These are phyloP conservation scores for Arabis hirsuta DNA, from an alignment of 345 rosid species.

Conservation along the genomic window DNA sequence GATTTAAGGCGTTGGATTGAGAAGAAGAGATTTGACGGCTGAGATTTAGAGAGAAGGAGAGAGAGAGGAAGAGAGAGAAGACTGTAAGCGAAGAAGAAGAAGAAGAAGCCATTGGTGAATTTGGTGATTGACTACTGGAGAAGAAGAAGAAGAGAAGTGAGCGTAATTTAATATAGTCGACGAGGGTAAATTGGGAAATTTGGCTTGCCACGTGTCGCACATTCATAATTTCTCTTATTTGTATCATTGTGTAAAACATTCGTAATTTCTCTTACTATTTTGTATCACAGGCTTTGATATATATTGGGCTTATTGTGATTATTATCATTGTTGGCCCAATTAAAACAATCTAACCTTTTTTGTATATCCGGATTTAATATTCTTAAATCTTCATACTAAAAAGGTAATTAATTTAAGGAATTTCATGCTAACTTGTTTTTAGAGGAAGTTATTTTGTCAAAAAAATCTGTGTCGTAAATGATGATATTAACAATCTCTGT, in stretches of 20 bases:
- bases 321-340: not conserved
- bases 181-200: slow-evolving; percentile 19
- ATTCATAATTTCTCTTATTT: not conserved
- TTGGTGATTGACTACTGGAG: not conserved
- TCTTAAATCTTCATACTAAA: too few species aligned
- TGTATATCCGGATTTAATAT: too few species aligned
- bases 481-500: too few species aligned
- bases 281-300: not conserved
- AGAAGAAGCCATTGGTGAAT: slow-evolving; percentile 24
- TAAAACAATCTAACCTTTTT: not conserved
- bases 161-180: slow-evolving; percentile 5
- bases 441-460: too few species aligned
- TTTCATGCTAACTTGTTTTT: too few species aligned
- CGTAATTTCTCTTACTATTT: not conserved
- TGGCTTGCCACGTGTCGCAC: not conserved
- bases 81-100: slow-evolving; percentile 28
- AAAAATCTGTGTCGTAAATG: too few species aligned
- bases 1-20: slow-evolving; percentile 28
- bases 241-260: not conserved
- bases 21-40: slow-evolving; percentile 30
- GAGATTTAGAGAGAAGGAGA: slow-evolving; percentile 16
- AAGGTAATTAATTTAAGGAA: too few species aligned
- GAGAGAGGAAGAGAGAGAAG: slow-evolving; percentile 32
- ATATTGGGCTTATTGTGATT: slow-evolving; percentile 1
- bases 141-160: not conserved